Evolutionary conservation across 177 flowering plant genomes (phyloP).

Genomic region (Vitis hybrid): DNA sequence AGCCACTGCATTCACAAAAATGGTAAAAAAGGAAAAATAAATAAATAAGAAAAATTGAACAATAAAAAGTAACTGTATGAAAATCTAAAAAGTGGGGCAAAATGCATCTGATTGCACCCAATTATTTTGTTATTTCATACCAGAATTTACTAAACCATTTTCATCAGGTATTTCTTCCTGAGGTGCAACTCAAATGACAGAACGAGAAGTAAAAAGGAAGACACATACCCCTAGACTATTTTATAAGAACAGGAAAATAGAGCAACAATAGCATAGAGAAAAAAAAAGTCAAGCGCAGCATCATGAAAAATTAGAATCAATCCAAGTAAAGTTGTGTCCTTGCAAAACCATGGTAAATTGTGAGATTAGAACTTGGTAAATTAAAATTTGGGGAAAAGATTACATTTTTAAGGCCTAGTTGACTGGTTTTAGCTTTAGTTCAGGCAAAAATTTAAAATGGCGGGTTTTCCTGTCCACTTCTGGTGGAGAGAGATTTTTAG

Average conservation of each 20-base stretch:
- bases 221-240: background rate
- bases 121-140: background rate
- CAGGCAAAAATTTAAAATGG: too few relatives aligned
- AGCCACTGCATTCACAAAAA: conserved; percentile 13
- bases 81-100: background rate
- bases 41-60: background rate
- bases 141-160: background rate
- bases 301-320: too few relatives aligned
- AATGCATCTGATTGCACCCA: background rate
- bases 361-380: too few relatives aligned
- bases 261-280: too few relatives aligned
- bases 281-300: too few relatives aligned
- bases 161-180: background rate
- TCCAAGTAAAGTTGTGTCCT: too few relatives aligned
- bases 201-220: background rate
- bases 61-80: background rate
- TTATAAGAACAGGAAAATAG: background rate
- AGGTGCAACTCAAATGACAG: background rate
- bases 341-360: too few relatives aligned
- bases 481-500: too few relatives aligned
- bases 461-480: too few relatives aligned
- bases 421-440: too few relatives aligned
- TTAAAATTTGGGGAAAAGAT: too few relatives aligned
- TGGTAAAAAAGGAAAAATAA: background rate
- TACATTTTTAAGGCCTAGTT: too few relatives aligned